Evolutionary conservation across 2,329 filamentous ascomycete genomes (phyloP).

Genomic region (Didymella exigua): DNA sequence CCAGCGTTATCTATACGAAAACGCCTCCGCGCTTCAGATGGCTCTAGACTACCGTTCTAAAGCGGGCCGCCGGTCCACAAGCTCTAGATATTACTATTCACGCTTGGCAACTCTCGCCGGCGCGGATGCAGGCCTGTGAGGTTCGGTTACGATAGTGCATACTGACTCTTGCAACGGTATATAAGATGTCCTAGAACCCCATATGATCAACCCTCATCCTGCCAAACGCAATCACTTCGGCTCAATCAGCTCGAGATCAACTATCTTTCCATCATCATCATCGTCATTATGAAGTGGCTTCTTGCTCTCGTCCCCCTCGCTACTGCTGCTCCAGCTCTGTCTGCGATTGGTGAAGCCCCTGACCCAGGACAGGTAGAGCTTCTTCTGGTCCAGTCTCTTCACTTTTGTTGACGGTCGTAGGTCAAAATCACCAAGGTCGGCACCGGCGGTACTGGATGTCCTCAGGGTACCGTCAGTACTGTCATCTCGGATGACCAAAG

Average conservation of each 20-base stretch:
- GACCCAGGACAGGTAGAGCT: conserved; percentile 36
- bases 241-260: conserved; percentile 28
- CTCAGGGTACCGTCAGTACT: conserved; percentile 51
- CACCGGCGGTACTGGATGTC: conserved; percentile 57
- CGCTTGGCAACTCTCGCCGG: conserved; percentile 32
- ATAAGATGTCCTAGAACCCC: conserved; percentile 36
- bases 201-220: conserved; percentile 38
- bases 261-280: conserved; percentile 9
- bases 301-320: conserved; percentile 42
- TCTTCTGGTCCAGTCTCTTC: not conserved
- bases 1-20: conserved; percentile 34
- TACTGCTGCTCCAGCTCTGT: conserved; percentile 33
- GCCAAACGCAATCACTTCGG: conserved; percentile 9
- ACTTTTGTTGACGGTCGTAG: conserved; percentile 24
- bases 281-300: conserved; percentile 48
- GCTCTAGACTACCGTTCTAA: conserved; percentile 34
- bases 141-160: not conserved
- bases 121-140: not conserved
- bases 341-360: conserved; percentile 32
- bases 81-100: conserved; percentile 41
- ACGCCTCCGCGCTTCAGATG: conserved; percentile 32
- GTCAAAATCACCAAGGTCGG: conserved; percentile 53
- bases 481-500: conserved; percentile 52
- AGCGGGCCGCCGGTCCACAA: conserved; percentile 42
- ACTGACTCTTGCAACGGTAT: conserved; percentile 29